phyloP scores from a whole-genome alignment of 1,284 basidiomycete genomes.

The Melampsora americana region DNA sequence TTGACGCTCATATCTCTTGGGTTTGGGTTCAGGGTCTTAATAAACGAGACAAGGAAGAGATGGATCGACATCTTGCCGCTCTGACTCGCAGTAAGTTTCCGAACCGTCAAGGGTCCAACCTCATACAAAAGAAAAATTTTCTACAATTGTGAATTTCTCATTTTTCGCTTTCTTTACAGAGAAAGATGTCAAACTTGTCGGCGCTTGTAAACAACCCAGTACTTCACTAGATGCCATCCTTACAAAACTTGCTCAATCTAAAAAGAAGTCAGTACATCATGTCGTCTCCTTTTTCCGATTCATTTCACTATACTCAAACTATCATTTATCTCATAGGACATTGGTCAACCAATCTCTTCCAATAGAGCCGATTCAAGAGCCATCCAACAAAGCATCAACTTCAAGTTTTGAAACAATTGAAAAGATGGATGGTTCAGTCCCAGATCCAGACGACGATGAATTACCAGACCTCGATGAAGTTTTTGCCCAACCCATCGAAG shows the following conservation, averaged over 20 bases:
- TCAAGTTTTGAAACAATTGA: neutral
- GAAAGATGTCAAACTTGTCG: slow-evolving; percentile 23
- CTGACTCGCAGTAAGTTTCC: neutral
- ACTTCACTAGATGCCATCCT: slow-evolving; percentile 14
- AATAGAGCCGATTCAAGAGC: too few relatives aligned
- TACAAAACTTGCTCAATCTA: neutral
- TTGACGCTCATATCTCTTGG: too few relatives aligned
- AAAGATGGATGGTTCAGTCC: neutral
- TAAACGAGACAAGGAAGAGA: slow-evolving; percentile 39
- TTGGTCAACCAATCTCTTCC: neutral
- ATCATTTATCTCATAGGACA: neutral
- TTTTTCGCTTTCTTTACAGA: slow-evolving; percentile 9
- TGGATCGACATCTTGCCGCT: slow-evolving; percentile 20
- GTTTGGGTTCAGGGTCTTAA: slow-evolving; percentile 26
- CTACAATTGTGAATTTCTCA: neutral
- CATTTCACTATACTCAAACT: too few relatives aligned
- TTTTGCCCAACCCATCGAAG: too few relatives aligned
- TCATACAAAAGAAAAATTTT: neutral
- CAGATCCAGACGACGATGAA: neutral
- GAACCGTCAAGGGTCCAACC: too few relatives aligned
- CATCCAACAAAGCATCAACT: neutral
- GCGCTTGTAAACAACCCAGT: slow-evolving; percentile 20
- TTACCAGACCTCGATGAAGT: neutral
- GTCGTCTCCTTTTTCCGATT: too few relatives aligned
- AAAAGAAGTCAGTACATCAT: neutral